Evolutionary conservation across 495 filamentous ascomycete genomes (phyloP), one percentile per base, ranked within the genome.

Genomic region (Lepidopterella palustris): DNA sequence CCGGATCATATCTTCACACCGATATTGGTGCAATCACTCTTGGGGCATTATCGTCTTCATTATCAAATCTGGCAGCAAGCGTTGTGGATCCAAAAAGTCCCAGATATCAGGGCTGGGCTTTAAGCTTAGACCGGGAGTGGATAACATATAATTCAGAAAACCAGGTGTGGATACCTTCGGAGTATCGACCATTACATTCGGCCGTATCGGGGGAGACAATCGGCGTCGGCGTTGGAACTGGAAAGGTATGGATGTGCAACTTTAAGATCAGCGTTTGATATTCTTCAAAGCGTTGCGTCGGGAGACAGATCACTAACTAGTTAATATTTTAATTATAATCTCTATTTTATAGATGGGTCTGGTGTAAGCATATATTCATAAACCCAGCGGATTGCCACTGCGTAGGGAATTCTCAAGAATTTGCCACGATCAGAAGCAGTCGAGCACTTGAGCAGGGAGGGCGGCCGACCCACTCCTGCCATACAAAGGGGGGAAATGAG

Each of bases 1-100:
- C 55, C 40, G 52, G 59, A 27, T 66, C 55, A 45, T 66, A 60
- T 66, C 64, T 66, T 68, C 32, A 61, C 45, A 67, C 64, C 53
- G 39, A 50, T 25, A 67, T 45, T 61, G 56, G 64, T 61, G 40
- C 62, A 55, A 64, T 61, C 35, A 35, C 23, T 64, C 20, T 64
- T 54, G 42, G 45, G 32, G 54, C 42, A 47, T n/a, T 18, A n/a
- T 15, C 13, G 20, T 47, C 42, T n/a, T n/a, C 42, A 8, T 6
- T 6, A 39, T 39, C 15, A 47, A 18, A n/a, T 47, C 6, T 23
- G 11, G 5, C 42, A 47, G 6, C 18, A 9, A 47, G 11, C 20
- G 42, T 23, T 5, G 20, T 23, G 20, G 13, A 47, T 47, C 42
- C 42, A 5, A 5, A 47, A 23, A 47, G 5, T 47, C 35, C 25